Percentiles rank a stretch among this genome's conserved stretches.
Conservation (phyloP, 352 stramenopile genomes). For the Pythium aristosporum region DNA sequence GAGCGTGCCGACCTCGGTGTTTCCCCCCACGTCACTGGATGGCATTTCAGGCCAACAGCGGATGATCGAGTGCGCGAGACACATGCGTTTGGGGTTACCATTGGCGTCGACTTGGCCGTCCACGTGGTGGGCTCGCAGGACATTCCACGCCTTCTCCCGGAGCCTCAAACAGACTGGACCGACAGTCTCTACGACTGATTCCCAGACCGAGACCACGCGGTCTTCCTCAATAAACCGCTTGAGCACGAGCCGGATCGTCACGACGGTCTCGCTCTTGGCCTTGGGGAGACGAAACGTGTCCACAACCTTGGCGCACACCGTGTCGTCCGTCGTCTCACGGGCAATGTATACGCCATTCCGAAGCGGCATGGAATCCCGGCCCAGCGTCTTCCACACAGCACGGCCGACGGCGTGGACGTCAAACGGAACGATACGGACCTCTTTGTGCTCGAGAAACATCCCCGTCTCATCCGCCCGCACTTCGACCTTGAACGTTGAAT, state of each 20-base stretch:
- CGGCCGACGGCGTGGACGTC: slow-evolving; percentile 29
- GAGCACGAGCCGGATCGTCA: slow-evolving; percentile 24
- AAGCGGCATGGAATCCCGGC: slow-evolving; percentile 32
- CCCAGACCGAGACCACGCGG: slow-evolving; percentile 26
- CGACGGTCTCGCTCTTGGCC: slow-evolving; percentile 21
- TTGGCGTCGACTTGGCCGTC: background rate
- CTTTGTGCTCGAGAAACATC: slow-evolving; percentile 40
- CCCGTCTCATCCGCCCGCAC: slow-evolving; percentile 34
- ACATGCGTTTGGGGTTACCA: slow-evolving; percentile 8
- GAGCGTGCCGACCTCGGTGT: slow-evolving; percentile 38
- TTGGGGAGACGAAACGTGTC: slow-evolving; percentile 37
- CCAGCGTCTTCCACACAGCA: slow-evolving; percentile 35
- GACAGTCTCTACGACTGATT: slow-evolving; percentile 22
- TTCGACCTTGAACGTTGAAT: slow-evolving; percentile 26
- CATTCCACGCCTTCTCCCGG: slow-evolving; percentile 27
- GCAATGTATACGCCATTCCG: slow-evolving; percentile 39
- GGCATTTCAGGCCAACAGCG: slow-evolving; percentile 25
- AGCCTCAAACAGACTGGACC: slow-evolving; percentile 17
- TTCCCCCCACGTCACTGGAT: slow-evolving; percentile 2
- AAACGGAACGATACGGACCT: slow-evolving; percentile 35
- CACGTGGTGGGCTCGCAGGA: slow-evolving; percentile 4
- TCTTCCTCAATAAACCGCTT: slow-evolving; percentile 26
- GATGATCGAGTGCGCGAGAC: slow-evolving; percentile 21
- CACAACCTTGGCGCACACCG: slow-evolving; percentile 45
- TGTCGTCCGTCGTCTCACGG: slow-evolving; percentile 29